phyloP scores from a whole-genome alignment of 176 grass and related monocot genomes.

The Musa beccarii region DNA sequence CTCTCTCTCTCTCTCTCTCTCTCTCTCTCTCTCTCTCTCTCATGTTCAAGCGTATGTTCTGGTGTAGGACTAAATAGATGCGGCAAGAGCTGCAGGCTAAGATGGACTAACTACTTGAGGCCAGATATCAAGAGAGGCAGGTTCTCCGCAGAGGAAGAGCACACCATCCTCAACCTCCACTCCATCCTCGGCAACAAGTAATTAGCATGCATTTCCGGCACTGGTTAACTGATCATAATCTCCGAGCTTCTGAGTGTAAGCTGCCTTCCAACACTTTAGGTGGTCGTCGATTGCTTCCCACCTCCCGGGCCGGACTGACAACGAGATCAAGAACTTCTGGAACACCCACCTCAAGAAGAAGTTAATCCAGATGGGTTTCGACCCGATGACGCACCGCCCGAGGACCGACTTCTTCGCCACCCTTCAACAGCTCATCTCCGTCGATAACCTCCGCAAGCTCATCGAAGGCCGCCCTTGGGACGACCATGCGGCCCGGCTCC shows the following conservation, averaged over 20 bases:
- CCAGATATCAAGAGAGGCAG: constrained; percentile 95
- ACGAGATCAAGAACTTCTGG: constrained; percentile 99
- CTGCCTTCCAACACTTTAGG: constrained; percentile 30
- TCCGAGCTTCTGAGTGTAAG: background rate
- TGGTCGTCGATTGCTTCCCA: constrained; percentile 86
- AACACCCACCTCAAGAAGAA: constrained; percentile 99
- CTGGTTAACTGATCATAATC: background rate
- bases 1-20: constrained; percentile 2
- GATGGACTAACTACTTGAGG: constrained; percentile 95
- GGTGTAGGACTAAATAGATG: constrained; percentile 76
- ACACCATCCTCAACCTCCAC: constrained; percentile 80
- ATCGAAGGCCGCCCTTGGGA: constrained; percentile 58
- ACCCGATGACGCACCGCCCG: constrained; percentile 89
- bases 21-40: background rate
- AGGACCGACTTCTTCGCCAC: constrained; percentile 84
- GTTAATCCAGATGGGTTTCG: constrained; percentile 93
- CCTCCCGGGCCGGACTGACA: constrained; percentile 68
- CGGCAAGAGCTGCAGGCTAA: constrained; percentile 96
- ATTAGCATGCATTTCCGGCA: background rate
- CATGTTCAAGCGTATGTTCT: background rate
- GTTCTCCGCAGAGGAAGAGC: constrained; percentile 77
- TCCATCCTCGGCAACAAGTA: constrained; percentile 95
- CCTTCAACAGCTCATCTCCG: constrained; percentile 68
- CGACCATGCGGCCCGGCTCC: constrained; percentile 35
- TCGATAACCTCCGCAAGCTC: constrained; percentile 72